Conservation (phyloP, 106 monocot species). For the Dioscorea zingiberensis region DNA sequence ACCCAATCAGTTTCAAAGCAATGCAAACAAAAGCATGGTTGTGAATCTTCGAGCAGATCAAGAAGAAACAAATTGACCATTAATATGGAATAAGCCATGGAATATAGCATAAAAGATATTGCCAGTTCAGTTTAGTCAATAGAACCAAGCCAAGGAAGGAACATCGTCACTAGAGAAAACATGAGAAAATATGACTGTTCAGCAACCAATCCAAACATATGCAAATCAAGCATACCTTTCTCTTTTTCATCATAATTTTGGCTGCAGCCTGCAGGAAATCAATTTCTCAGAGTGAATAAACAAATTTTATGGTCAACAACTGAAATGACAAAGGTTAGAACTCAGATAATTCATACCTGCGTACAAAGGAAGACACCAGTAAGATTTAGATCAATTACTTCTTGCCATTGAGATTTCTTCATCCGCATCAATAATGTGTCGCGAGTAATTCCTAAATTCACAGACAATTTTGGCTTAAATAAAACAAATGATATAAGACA, state of each 20-base stretch:
- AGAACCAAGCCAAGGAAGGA: too few species aligned
- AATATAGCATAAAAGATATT: too few species aligned
- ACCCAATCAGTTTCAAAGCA: too few species aligned
- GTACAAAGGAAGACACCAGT: conserved; percentile 89
- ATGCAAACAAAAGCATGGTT: too few species aligned
- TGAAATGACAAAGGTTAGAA: not conserved
- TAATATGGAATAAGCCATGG: too few species aligned
- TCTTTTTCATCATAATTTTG: conserved; percentile 95
- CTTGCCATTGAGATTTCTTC: conserved; percentile 91
- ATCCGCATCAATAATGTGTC: conserved; percentile 88
- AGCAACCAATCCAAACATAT: too few species aligned
- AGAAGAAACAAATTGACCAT: too few species aligned
- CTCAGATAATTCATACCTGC: conserved; percentile 35
- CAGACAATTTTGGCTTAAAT: not conserved
- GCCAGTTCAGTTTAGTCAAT: too few species aligned
- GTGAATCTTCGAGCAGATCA: too few species aligned
- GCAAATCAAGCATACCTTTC: conserved; percentile 41
- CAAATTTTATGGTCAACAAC: not conserved
- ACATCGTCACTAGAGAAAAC: too few species aligned
- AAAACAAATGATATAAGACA: conserved; percentile 1
- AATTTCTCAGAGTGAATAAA: conserved; percentile 1
- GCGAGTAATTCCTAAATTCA: conserved; percentile 63
- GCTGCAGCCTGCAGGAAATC: conserved; percentile 62
- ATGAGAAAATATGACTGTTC: too few species aligned
- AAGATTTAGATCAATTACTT: conserved; percentile 85